A percentile compares a stretch with the other conserved stretches of the same genome.
Evolutionary conservation across 1,284 basidiomycete species (phyloP).

Genomic region (Puccinia triticina): DNA sequence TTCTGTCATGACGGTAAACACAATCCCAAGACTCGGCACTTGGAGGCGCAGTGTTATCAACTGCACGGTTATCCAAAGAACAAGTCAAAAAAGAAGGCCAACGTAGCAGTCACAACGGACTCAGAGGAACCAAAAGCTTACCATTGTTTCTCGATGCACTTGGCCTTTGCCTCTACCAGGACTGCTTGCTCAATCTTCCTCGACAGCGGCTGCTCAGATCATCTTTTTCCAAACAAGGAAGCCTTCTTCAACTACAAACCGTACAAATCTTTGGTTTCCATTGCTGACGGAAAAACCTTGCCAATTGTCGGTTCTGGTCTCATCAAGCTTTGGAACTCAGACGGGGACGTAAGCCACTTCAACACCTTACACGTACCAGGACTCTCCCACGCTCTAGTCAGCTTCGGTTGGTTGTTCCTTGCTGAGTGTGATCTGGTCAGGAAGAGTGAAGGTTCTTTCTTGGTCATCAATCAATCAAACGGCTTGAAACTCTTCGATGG

Average conservation of each 20-base stretch:
- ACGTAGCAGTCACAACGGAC: neutral
- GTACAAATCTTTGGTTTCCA: neutral
- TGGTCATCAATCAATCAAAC: neutral
- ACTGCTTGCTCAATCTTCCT: neutral
- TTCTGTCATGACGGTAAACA: neutral
- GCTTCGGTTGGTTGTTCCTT: constrained; percentile 15
- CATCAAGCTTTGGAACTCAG: neutral
- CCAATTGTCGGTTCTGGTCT: neutral
- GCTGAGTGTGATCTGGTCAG: neutral
- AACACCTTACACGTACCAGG: neutral
- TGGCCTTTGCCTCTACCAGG: neutral
- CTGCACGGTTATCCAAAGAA: neutral
- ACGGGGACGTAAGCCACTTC: neutral
- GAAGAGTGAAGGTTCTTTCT: neutral
- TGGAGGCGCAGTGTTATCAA: neutral
- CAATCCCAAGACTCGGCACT: neutral
- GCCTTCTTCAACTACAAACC: neutral
- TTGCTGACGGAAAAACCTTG: neutral
- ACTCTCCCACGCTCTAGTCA: neutral
- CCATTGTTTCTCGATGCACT: neutral
- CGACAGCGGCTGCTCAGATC: constrained; percentile 24
- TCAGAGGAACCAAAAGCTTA: neutral
- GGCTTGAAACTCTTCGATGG: neutral
- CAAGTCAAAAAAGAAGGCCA: neutral
- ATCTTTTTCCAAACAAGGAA: constrained; percentile 5